Conservation (phyloP, 129 eudicot genomes). For the Logfia minima region DNA sequence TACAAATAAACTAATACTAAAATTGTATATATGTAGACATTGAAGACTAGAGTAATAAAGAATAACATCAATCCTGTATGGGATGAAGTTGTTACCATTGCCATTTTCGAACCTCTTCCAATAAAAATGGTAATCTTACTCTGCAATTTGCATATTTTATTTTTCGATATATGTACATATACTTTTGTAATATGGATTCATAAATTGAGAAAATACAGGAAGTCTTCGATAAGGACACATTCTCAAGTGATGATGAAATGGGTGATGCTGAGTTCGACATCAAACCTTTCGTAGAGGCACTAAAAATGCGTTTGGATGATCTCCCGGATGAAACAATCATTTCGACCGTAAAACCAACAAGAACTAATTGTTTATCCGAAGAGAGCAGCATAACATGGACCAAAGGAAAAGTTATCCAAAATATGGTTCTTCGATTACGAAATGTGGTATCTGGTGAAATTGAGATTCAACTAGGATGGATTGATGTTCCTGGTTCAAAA, state of each 20-base stretch:
- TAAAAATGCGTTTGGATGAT: constrained; percentile 34
- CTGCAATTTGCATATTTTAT: not conserved
- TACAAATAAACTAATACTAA: not conserved
- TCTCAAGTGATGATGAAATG: constrained; percentile 50
- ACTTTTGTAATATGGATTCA: not conserved
- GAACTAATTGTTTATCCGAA: constrained; percentile 51
- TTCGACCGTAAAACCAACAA: constrained; percentile 41
- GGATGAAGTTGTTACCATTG: constrained; percentile 71
- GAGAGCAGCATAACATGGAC: constrained; percentile 49
- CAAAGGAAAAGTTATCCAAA: constrained; percentile 45
- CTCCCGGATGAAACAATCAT: constrained; percentile 46
- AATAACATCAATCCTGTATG: constrained; percentile 65
- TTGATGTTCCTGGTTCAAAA: constrained; percentile 44
- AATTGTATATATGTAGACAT: constrained; percentile 41
- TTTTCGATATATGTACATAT: not conserved
- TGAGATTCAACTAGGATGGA: constrained; percentile 52
- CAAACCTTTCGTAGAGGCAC: constrained; percentile 41
- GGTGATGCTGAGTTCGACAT: constrained; percentile 59
- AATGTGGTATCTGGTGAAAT: constrained; percentile 49
- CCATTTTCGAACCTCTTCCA: constrained; percentile 55
- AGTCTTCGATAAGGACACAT: constrained; percentile 52
- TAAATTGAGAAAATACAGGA: constrained; percentile 22
- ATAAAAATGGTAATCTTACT: constrained; percentile 55
- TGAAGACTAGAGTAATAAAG: constrained; percentile 65
- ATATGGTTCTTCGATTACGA: constrained; percentile 47